Evolutionary conservation across 202 grass and related monocot species (phyloP).

Genomic region (Digitaria exilis): DNA sequence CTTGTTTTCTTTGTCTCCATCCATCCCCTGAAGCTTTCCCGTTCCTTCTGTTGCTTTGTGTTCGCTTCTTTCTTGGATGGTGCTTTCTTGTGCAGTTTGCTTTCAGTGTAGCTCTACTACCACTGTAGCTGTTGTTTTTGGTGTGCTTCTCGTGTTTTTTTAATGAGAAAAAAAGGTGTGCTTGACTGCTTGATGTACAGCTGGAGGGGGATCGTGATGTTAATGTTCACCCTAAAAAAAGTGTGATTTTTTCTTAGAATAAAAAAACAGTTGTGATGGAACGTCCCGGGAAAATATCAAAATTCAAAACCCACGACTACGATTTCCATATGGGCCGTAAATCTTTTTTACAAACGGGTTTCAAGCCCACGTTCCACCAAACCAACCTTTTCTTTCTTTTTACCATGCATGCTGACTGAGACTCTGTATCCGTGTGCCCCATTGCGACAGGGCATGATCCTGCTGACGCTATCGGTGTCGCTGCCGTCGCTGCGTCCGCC

Average conservation of each 20-base stretch:
- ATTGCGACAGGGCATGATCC: constrained; percentile 67
- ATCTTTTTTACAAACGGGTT: not conserved
- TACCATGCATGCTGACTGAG: not conserved
- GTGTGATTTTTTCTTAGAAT: too few relatives aligned
- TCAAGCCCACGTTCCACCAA: not conserved
- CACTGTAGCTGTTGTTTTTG: not conserved
- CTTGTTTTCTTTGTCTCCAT: not conserved
- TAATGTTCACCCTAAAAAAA: not conserved
- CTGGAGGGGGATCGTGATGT: not conserved
- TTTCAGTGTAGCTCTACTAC: not conserved
- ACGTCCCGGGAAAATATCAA: not conserved
- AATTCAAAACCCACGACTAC: not conserved
- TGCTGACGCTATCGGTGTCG: constrained; percentile 77
- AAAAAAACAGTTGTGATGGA: too few relatives aligned
- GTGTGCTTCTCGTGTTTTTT: not conserved
- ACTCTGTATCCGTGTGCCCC: not conserved
- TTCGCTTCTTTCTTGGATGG: not conserved
- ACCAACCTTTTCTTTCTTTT: too few relatives aligned
- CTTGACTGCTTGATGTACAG: not conserved
- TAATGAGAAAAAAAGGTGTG: not conserved
- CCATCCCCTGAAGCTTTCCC: too few relatives aligned
- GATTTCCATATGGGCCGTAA: not conserved
- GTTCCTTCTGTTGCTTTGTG: not conserved
- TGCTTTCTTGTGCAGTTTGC: not conserved
- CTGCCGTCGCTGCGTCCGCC: constrained; percentile 69